A percentile compares a stretch with the other conserved stretches of the same genome.
Evolutionary conservation across 2,329 filamentous ascomycete species (phyloP).

Genomic region (Pyricularia grisea): DNA sequence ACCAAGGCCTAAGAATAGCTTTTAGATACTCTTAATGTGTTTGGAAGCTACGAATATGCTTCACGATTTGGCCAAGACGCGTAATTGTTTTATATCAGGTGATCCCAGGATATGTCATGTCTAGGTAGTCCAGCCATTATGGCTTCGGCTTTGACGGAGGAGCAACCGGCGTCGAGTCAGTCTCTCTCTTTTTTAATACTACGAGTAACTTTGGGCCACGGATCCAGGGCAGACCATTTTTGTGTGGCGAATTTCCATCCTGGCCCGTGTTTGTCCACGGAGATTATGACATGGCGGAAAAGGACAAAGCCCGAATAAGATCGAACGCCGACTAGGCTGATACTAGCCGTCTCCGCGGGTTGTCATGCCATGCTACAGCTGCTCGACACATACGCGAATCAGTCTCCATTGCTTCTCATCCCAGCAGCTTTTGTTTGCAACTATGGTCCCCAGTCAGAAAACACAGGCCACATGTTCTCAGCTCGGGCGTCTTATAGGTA

Average conservation of each 20-base stretch:
- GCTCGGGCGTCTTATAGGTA: background rate
- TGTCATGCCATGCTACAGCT: background rate
- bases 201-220: no score
- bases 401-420: background rate
- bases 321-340: background rate
- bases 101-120: background rate
- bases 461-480: background rate
- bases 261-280: no score
- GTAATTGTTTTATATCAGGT: background rate
- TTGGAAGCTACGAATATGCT: background rate
- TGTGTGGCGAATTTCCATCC: no score
- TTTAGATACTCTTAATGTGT: background rate
- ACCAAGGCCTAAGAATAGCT: background rate
- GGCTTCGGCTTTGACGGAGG: no score
- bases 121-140: background rate
- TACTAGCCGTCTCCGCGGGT: background rate
- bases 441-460: no score
- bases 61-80: background rate
- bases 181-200: no score
- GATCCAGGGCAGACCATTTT: no score
- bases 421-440: background rate
- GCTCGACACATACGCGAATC: background rate
- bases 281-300: no score
- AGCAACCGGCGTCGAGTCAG: background rate
- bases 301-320: background rate